Percentiles rank a stretch among this genome's conserved stretches.
phyloP scores from a whole-genome alignment of 495 filamentous ascomycete species.

The Xylaria curta region DNA sequence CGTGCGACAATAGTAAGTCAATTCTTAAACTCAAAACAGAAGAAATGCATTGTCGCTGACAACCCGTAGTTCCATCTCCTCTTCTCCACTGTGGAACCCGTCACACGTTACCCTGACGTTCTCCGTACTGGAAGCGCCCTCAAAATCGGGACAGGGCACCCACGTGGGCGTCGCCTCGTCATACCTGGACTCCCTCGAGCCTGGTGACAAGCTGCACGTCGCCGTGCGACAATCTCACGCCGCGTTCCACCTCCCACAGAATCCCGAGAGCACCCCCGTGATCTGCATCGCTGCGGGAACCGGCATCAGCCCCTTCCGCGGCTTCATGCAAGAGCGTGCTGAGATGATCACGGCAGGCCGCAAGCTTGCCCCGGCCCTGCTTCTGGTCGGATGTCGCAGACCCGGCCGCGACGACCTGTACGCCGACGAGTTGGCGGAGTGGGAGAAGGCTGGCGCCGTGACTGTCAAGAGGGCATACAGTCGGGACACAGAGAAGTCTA shows the following conservation, averaged over 20 bases:
- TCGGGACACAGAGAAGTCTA: slow-evolving; percentile 40
- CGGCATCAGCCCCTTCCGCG: slow-evolving; percentile 71
- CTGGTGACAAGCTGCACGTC: slow-evolving; percentile 68
- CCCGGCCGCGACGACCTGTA: slow-evolving; percentile 66
- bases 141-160: slow-evolving; percentile 54
- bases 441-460: slow-evolving; percentile 65
- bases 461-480: slow-evolving; percentile 64
- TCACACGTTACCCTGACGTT: slow-evolving; percentile 69
- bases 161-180: slow-evolving; percentile 65
- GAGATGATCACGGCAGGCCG: slow-evolving; percentile 59
- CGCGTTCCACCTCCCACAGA: slow-evolving; percentile 70
- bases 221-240: slow-evolving; percentile 63
- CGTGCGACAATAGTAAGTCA: slow-evolving; percentile 67
- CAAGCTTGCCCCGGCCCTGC: slow-evolving; percentile 61
- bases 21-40: background rate
- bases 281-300: slow-evolving; percentile 66
- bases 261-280: slow-evolving; percentile 66
- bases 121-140: slow-evolving; percentile 64
- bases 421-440: slow-evolving; percentile 62
- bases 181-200: slow-evolving; percentile 63
- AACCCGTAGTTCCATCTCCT: slow-evolving; percentile 69
- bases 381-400: slow-evolving; percentile 70
- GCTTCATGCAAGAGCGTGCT: slow-evolving; percentile 72
- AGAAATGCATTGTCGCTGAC: slow-evolving; percentile 24
- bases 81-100: slow-evolving; percentile 67